Base-by-base conservation (phyloP, 1,139 yeast species). In the Sugiyamaella grinbergsii region DNA sequence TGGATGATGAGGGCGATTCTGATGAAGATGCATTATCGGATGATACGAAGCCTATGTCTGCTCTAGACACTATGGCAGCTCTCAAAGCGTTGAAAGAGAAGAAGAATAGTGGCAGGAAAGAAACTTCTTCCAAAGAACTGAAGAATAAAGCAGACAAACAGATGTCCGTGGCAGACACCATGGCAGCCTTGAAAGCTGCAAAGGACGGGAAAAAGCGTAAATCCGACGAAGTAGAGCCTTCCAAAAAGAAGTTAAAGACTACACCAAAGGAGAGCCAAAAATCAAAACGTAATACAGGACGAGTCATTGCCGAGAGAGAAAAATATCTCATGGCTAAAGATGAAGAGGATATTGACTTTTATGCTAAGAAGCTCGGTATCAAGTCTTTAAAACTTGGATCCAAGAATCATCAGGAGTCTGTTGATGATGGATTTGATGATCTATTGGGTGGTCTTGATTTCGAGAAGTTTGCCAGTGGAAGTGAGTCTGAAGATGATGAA, bases 351-450 rank as follows among this genome's bases (percentile, higher is more conserved):
- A 82, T 89, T 70, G 82, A 78, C 22, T 89, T 83, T 63, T 91
- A 89, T 64, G 93, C 96, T 3, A 85, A 85, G 56, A 83, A 85
- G 60, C 74, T 91, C 16, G 95, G 95, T 1, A 66, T 85, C 58
- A 86, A 84, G 61, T 71, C 76, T 16, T 79, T 81, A 49, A 66
- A 75, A 26, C 55, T 60, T 11, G 43, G 22, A 18, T 46, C 50
- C 10, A 78, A 80, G 37, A 62, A 65, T 1, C 16, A 29, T 23
- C 83, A 76, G 32, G 88, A 81, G 26, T 22, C 33, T 11, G 10
- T 37, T 15, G 83, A 81, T 57, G 95, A 86, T 65, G 78, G 81
- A 2, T 72, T 85, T 47, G 94, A 85, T 45, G 91, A 86, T 4
- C 67, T 87, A 19, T 70, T 87, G 8, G 94, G 89, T 47, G 97